These are phyloP conservation scores for Cordyceps farinosa DNA, from an alignment of 2,329 filamentous ascomycete genomes.

Conservation along the genomic window DNA sequence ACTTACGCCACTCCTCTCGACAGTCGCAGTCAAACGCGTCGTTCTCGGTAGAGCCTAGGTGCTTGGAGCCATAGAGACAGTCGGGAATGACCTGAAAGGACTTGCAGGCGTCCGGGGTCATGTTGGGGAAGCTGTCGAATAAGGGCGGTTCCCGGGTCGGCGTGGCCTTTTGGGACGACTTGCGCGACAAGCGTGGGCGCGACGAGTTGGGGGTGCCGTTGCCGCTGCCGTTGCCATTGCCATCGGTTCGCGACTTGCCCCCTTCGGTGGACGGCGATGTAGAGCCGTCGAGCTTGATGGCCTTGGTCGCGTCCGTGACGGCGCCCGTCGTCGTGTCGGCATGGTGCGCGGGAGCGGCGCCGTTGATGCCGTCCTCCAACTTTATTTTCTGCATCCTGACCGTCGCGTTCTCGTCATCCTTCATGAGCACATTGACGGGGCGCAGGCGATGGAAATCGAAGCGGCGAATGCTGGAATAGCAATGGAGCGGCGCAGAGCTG, in stretches of 20 bases:
- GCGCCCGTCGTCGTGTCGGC: background rate
- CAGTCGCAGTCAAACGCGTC: slow-evolving; percentile 93
- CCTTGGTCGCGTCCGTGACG: slow-evolving; percentile 1
- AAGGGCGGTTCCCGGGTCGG: slow-evolving; percentile 58
- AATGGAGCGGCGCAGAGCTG: background rate
- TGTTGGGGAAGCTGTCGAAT: slow-evolving; percentile 73
- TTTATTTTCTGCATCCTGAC: slow-evolving; percentile 32
- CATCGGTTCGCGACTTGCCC: slow-evolving; percentile 45
- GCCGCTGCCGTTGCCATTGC: slow-evolving; percentile 33
- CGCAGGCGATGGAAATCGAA: background rate
- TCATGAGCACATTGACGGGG: slow-evolving; percentile 21
- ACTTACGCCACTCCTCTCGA: slow-evolving; percentile 89
- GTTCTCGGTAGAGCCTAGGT: slow-evolving; percentile 86
- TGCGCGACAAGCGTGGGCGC: slow-evolving; percentile 69
- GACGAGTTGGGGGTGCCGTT: slow-evolving; percentile 46
- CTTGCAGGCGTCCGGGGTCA: slow-evolving; percentile 68
- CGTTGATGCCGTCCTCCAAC: slow-evolving; percentile 31
- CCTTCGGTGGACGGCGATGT: slow-evolving; percentile 29
- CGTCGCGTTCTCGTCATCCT: slow-evolving; percentile 25
- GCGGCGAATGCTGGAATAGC: background rate
- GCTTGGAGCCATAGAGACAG: slow-evolving; percentile 88
- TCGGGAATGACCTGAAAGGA: slow-evolving; percentile 78
- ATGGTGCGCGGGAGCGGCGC: slow-evolving; percentile 13
- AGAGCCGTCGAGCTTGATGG: slow-evolving; percentile 12
- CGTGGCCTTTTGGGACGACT: slow-evolving; percentile 66